Evolutionary conservation across 257 asterid genomes (phyloP).

Genomic region (Solanum piurae): DNA sequence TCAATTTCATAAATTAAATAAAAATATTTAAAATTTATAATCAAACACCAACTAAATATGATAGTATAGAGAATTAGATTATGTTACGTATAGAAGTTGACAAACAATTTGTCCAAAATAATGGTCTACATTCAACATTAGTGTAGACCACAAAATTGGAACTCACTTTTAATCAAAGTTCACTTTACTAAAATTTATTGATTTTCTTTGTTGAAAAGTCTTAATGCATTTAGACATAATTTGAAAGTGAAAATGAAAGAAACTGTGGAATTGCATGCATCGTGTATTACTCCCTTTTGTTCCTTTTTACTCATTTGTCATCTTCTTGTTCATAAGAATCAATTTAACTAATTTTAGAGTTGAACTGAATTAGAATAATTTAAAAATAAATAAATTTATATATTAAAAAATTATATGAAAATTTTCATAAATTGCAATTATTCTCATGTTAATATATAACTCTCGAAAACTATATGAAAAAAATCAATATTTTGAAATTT

Average conservation of each 20-base stretch:
- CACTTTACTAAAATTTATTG: background rate
- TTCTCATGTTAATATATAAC: too few species aligned
- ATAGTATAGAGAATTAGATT: background rate
- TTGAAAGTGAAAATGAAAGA: background rate
- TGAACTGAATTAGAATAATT: too few species aligned
- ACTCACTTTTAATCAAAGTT: background rate
- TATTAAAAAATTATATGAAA: too few species aligned
- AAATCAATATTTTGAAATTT: too few species aligned
- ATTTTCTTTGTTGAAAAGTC: background rate
- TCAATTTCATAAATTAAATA: too few species aligned
- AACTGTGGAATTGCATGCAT: background rate
- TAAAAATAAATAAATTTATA: accelerated
- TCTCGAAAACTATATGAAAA: too few species aligned
- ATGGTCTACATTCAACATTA: background rate
- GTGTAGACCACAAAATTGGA: background rate
- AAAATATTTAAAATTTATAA: too few species aligned
- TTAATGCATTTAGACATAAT: background rate
- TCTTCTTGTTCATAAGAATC: accelerated
- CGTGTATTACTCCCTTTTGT: background rate
- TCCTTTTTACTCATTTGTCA: too few species aligned
- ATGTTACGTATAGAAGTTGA: too few species aligned
- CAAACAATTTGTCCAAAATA: background rate
- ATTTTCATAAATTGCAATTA: too few species aligned
- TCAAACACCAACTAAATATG: too few species aligned
- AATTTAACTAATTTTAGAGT: too few species aligned